Conservation (phyloP, 345 rosid genomes). For the Iberis pinnata region DNA sequence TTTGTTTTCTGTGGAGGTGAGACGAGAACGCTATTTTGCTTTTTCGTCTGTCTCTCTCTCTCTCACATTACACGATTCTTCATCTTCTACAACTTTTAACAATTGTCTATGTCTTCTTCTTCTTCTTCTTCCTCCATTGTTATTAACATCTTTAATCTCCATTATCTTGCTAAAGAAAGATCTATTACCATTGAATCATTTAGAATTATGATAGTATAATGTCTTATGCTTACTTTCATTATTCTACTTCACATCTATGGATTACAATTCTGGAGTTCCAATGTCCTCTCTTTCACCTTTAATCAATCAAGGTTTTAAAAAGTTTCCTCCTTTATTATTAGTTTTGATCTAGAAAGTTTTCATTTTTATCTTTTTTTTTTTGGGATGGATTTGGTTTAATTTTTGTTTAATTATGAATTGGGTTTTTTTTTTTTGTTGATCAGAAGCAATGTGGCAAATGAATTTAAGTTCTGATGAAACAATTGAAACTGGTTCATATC, state of each 20-base stretch:
- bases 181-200: slow-evolving; percentile 14
- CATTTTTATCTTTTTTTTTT: neutral
- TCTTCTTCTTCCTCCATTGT: slow-evolving; percentile 5
- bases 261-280: slow-evolving; percentile 66
- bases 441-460: slow-evolving; percentile 93
- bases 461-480: slow-evolving; percentile 61
- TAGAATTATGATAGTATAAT: slow-evolving; percentile 40
- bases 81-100: slow-evolving; percentile 8
- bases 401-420: neutral
- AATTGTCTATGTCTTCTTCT: neutral
- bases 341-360: neutral
- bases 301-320: slow-evolving; percentile 46
- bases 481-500: slow-evolving; percentile 65
- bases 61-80: slow-evolving; percentile 26
- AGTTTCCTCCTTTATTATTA: neutral
- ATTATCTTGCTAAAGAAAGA: slow-evolving; percentile 10
- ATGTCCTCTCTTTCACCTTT: slow-evolving; percentile 68
- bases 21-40: slow-evolving; percentile 39
- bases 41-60: slow-evolving; percentile 25
- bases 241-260: slow-evolving; percentile 36
- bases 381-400: slow-evolving; percentile 2
- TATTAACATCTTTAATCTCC: slow-evolving; percentile 13
- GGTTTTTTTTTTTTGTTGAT: slow-evolving; percentile 10
- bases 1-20: slow-evolving; percentile 56
- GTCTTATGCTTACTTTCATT: slow-evolving; percentile 19